Evolutionary conservation across 768 basidiomycete species (phyloP), one percentile per base, ranked within the genome.

Genomic region (Termitomyces sp.): DNA sequence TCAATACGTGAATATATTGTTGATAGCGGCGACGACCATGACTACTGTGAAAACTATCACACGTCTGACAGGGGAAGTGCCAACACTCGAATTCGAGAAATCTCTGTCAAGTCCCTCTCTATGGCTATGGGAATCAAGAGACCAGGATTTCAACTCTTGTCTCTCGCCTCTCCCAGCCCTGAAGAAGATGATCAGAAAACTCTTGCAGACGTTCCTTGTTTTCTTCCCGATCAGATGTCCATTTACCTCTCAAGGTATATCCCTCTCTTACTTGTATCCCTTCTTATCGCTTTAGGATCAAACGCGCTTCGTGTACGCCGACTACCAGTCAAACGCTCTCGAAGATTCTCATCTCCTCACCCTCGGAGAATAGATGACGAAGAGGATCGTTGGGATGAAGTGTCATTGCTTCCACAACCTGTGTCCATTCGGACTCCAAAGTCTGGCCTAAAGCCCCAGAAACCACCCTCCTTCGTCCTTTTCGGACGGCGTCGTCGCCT

Each of bases 71-170:
- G 58, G n/a, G 57, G 57, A 35, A 62, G 58, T 34, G 63, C 63
- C 35, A 34, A 60, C 17, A 63, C 67, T 25, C 69, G 69, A 35
- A 73, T 83, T 12, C 80, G 78, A 50, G 95, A 98, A 72, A 79
- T 95, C 19, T 90, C 92, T 0, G 82, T 98, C 65, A 97, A 94
- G 68, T 88, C 92, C 2, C 77, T 97, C 64, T 93, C 92, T 12
- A 91, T 94, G 78, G 89, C 87, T 3, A 91, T 93, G 84, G 91
- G 90, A 32, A 81, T 98, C 52, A 78, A 79, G 43, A 76, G 77
- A 28, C 94, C 96, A 6, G 96, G 94, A 41, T 94, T 94, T 71
- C 92, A 96, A 63, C 80, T 98, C 19, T 79, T 98, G 43, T 90
- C 94, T 1, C 80, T 98, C 23, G 76, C 74, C 45, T 77, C 78